phyloP scores from a whole-genome alignment of 2,329 filamentous ascomycete genomes.

The Xylaria sp. region DNA sequence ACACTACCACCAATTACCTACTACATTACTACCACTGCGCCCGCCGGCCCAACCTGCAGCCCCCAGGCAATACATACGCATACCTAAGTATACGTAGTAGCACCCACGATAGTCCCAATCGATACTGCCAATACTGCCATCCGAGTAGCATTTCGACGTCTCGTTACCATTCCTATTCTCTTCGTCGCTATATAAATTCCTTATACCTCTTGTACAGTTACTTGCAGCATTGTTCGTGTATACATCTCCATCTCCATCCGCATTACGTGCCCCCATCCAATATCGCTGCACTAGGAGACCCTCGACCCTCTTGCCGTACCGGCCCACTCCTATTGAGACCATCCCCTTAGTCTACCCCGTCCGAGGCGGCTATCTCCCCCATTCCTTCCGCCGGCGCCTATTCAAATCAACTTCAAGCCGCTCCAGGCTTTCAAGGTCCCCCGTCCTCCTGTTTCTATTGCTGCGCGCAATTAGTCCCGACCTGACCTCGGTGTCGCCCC shows the following conservation, averaged over 20 bases:
- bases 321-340: slow-evolving; percentile 32
- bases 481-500: slow-evolving; percentile 25
- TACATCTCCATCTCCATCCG: neutral
- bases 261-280: slow-evolving; percentile 16
- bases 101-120: slow-evolving; percentile 3
- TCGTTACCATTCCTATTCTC: neutral
- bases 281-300: slow-evolving; percentile 4
- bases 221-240: slow-evolving; percentile 11
- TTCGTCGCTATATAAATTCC: neutral
- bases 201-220: slow-evolving; percentile 6
- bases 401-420: slow-evolving; percentile 12
- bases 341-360: slow-evolving; percentile 16
- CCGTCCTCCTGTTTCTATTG: slow-evolving; percentile 16
- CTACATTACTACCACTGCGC: neutral
- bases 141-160: slow-evolving; percentile 4
- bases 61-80: neutral
- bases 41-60: slow-evolving; percentile 3
- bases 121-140: neutral
- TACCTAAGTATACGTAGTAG: neutral
- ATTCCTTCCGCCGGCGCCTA: slow-evolving; percentile 20
- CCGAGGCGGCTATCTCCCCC: slow-evolving; percentile 12
- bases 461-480: slow-evolving; percentile 22
- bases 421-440: slow-evolving; percentile 10
- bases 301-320: slow-evolving; percentile 15
- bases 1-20: neutral